Evolutionary conservation across 1,139 yeast species (phyloP).

Genomic region (Trichomonascaceae sp.): DNA sequence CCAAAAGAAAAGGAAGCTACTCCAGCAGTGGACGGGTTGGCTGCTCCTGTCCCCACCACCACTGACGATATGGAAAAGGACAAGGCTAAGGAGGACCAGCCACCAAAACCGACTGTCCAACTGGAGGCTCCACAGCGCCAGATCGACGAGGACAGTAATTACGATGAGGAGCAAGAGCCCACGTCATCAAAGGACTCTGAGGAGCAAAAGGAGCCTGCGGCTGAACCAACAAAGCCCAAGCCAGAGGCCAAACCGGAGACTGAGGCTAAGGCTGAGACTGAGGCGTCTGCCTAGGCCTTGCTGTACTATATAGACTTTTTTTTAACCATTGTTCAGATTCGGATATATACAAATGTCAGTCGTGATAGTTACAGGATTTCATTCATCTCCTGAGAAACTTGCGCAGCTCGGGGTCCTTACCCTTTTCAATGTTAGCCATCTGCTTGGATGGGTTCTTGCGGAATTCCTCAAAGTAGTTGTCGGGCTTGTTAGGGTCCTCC

Average conservation of each 20-base stretch:
- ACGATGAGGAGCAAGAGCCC: constrained; percentile 37
- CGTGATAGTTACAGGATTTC: too few relatives aligned
- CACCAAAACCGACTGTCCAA: constrained; percentile 1
- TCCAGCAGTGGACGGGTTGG: constrained; percentile 2
- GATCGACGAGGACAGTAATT: constrained; percentile 73
- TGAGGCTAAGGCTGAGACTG: too few relatives aligned
- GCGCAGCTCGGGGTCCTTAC: constrained; percentile 24
- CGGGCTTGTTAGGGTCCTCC: too few relatives aligned
- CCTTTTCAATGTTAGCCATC: constrained; percentile 25
- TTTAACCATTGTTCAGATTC: too few relatives aligned
- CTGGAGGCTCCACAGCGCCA: constrained; percentile 59
- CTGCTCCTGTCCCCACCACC: constrained; percentile 5
- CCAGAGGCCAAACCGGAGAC: not conserved
- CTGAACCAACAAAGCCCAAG: too few relatives aligned
- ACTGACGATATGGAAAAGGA: too few relatives aligned
- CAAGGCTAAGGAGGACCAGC: constrained; percentile 1
- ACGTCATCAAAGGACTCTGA: not conserved
- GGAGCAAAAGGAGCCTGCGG: too few relatives aligned
- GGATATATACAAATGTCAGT: too few relatives aligned
- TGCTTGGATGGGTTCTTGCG: constrained; percentile 53
- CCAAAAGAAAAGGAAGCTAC: constrained; percentile 6
- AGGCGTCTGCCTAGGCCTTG: too few relatives aligned
- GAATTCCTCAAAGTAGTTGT: constrained; percentile 44
- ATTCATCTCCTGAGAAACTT: constrained; percentile 21
- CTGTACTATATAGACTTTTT: not conserved